Conservation (phyloP, 306 rosid genomes). For the Carpinus fangiana region DNA sequence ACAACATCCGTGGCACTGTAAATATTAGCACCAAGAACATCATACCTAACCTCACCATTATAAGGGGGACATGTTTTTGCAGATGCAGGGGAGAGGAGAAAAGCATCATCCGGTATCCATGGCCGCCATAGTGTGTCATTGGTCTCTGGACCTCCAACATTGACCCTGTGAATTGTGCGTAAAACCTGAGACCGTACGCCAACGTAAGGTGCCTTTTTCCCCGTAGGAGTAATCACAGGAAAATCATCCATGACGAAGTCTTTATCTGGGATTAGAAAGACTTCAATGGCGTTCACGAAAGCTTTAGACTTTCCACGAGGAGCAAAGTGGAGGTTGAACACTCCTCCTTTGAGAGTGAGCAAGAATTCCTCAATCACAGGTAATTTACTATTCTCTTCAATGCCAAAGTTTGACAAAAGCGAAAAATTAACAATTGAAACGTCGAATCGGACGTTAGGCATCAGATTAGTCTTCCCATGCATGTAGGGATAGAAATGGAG, state of each 20-base stretch:
- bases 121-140: constrained; percentile 4
- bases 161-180: constrained; percentile 29
- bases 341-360: neutral
- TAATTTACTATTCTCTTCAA: neutral
- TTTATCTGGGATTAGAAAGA: constrained; percentile 29
- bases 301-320: constrained; percentile 30
- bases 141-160: constrained; percentile 33
- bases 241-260: accelerated
- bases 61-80: neutral
- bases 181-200: neutral
- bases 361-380: constrained; percentile 32
- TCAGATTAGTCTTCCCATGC: constrained; percentile 10
- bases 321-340: constrained; percentile 21
- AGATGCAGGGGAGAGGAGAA: neutral
- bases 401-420: constrained; percentile 21
- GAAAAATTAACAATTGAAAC: constrained; percentile 31
- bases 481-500: constrained; percentile 54
- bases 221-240: neutral
- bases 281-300: constrained; percentile 56
- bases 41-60: accelerated
- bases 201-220: neutral
- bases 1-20: constrained; percentile 30
- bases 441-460: constrained; percentile 34
- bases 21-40: neutral
- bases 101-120: neutral